Conservation (phyloP, 2,329 filamentous ascomycete genomes). For the Orbilia javanica region DNA sequence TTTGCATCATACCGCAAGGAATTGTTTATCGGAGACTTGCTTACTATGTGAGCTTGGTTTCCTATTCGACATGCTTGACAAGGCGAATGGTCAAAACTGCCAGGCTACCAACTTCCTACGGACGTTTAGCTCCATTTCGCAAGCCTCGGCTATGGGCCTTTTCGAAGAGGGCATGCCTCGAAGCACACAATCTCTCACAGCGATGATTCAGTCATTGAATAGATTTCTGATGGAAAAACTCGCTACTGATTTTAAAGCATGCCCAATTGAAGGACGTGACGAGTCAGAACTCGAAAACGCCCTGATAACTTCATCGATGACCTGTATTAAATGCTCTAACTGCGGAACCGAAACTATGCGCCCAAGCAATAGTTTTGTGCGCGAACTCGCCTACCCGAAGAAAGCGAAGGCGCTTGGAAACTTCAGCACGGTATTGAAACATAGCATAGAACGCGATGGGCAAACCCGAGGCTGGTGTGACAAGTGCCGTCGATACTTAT, state of each 20-base stretch:
- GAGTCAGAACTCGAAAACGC: conserved; percentile 66
- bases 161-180: conserved; percentile 80
- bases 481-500: conserved; percentile 89
- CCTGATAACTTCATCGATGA: conserved; percentile 78
- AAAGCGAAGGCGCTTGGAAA: conserved; percentile 69
- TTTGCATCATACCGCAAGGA: conserved; percentile 86
- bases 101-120: conserved; percentile 96
- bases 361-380: conserved; percentile 82
- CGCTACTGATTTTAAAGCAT: conserved; percentile 78
- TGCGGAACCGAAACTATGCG: conserved; percentile 88
- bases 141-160: conserved; percentile 81
- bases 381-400: conserved; percentile 84
- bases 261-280: conserved; percentile 79
- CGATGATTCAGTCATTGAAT: conserved; percentile 86
- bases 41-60: conserved; percentile 94
- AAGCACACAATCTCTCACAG: conserved; percentile 78
- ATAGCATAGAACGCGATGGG: conserved; percentile 88
- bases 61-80: conserved; percentile 97
- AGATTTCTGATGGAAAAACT: conserved; percentile 88
- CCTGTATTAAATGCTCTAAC: conserved; percentile 83
- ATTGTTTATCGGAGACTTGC: conserved; percentile 85
- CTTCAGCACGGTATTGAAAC: conserved; percentile 93
- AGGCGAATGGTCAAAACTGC: conserved; percentile 91
- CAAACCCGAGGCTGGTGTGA: conserved; percentile 94
- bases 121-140: conserved; percentile 84